Evolutionary conservation across 257 asterid genomes (phyloP).

Genomic region (Osmanthus fragrans): DNA sequence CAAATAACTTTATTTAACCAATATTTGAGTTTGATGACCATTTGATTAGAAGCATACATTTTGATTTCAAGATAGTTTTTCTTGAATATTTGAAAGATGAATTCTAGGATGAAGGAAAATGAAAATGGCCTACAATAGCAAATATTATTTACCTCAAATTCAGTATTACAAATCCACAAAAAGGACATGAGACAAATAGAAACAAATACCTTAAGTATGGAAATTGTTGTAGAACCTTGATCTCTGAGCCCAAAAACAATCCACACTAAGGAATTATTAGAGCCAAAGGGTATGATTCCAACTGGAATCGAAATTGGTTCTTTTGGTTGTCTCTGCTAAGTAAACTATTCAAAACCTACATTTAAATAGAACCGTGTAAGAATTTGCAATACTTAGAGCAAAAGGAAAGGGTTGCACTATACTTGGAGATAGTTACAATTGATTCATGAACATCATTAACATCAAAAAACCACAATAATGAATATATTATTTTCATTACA

Average conservation of each 20-base stretch:
- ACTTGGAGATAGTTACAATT: no score
- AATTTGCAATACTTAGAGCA: no score
- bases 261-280: constrained; percentile 97
- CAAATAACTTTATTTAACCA: no score
- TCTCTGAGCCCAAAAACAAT: constrained; percentile 96
- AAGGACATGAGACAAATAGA: neutral
- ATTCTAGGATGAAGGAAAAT: neutral
- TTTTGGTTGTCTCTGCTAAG: constrained; percentile 90
- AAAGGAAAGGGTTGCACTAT: no score
- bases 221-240: constrained; percentile 88
- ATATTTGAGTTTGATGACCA: neutral
- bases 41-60: neutral
- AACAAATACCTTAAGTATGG: constrained; percentile 77
- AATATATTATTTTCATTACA: no score
- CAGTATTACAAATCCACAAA: neutral
- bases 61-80: neutral
- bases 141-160: neutral
- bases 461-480: no score
- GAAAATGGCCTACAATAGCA: neutral
- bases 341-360: constrained; percentile 93
- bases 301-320: constrained; percentile 93
- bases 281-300: constrained; percentile 98
- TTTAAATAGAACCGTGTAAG: neutral
- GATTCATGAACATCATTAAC: no score
- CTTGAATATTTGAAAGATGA: neutral